Conservation (phyloP, 495 filamentous ascomycete genomes). For the Aspergillus egyptiacus region DNA sequence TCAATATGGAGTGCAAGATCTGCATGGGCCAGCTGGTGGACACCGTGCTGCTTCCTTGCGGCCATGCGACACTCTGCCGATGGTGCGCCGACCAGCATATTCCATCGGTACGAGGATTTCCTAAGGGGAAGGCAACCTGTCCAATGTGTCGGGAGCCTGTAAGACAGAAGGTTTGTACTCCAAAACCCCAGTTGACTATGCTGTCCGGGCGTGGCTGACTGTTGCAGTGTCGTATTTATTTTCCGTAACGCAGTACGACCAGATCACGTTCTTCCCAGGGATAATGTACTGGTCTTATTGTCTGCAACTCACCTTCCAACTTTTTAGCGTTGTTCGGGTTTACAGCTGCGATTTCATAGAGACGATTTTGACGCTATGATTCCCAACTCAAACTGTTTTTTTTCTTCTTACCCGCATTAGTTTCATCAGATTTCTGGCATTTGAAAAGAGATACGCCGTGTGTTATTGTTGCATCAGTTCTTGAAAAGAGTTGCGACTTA, state of each 20-base stretch:
- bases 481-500: no score
- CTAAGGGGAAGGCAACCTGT: slow-evolving; percentile 14
- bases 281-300: neutral
- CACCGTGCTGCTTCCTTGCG: slow-evolving; percentile 50
- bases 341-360: no score
- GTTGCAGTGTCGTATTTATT: slow-evolving; percentile 18
- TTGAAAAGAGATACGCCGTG: no score
- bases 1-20: slow-evolving; percentile 50
- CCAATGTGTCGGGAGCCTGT: slow-evolving; percentile 24
- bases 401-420: no score
- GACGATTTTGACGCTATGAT: no score
- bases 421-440: no score
- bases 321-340: neutral
- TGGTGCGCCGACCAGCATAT: slow-evolving; percentile 28
- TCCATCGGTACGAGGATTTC: slow-evolving; percentile 11
- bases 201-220: neutral
- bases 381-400: no score
- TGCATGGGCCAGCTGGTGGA: slow-evolving; percentile 51
- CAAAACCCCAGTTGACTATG: no score
- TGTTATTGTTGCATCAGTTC: no score
- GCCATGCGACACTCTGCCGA: slow-evolving; percentile 49
- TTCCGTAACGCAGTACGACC: slow-evolving; percentile 11
- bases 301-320: neutral
- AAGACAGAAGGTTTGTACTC: slow-evolving; percentile 18
- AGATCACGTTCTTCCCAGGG: neutral